These are phyloP conservation scores for Pythium folliculosum DNA, from an alignment of 352 stramenopile genomes.

Conservation along the genomic window DNA sequence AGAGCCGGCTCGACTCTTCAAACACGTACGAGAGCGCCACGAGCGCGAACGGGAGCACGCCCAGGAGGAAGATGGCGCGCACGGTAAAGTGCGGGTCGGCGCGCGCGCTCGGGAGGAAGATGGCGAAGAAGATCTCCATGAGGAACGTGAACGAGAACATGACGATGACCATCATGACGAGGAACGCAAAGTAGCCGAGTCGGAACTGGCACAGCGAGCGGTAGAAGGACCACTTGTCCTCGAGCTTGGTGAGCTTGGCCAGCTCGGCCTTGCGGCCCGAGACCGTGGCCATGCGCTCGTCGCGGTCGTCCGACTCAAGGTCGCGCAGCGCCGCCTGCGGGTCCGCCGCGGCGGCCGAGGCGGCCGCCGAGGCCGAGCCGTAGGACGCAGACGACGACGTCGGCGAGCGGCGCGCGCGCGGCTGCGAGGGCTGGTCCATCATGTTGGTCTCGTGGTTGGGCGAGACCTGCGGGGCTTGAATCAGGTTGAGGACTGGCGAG, in stretches of 20 bases:
- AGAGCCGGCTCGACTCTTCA: conserved; percentile 80
- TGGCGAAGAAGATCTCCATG: conserved; percentile 92
- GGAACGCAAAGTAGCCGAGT: conserved; percentile 87
- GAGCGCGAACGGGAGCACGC: conserved; percentile 70
- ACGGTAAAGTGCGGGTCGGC: conserved; percentile 72
- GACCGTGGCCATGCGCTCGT: conserved; percentile 61
- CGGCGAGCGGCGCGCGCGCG: conserved; percentile 17
- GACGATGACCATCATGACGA: conserved; percentile 89
- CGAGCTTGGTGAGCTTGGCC: conserved; percentile 59
- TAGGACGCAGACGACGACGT: neutral
- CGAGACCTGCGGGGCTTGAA: conserved; percentile 11
- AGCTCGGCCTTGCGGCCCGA: conserved; percentile 65
- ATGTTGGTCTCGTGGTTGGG: conserved; percentile 9
- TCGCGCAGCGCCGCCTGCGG: conserved; percentile 4
- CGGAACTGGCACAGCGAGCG: conserved; percentile 81
- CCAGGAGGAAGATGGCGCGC: conserved; percentile 68
- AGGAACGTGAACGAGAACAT: conserved; percentile 90
- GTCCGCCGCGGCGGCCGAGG: neutral
- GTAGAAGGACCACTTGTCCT: conserved; percentile 75
- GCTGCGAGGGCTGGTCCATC: conserved; percentile 15
- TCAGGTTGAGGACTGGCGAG: conserved; percentile 21
- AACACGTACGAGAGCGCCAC: conserved; percentile 89
- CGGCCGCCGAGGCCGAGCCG: conserved; percentile 7
- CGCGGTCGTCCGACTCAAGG: conserved; percentile 28
- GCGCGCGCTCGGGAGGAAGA: conserved; percentile 81